Evolutionary conservation across 2,329 filamentous ascomycete species (phyloP).

Genomic region (Alternaria gaisen): DNA sequence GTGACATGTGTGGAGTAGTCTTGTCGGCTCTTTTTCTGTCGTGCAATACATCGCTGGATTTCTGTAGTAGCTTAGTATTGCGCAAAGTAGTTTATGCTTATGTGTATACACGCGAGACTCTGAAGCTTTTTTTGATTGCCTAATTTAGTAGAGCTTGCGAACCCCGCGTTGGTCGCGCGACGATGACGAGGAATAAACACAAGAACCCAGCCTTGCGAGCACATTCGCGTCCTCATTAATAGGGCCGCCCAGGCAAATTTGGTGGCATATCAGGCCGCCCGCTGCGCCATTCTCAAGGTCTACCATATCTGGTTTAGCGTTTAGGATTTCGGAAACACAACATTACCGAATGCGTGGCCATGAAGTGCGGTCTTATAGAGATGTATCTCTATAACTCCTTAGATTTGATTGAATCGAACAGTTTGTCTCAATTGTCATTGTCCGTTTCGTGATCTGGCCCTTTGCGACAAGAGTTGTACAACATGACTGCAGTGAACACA

Average conservation of each 20-base stretch:
- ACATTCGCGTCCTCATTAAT: background rate
- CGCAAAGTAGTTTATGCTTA: background rate
- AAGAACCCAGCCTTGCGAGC: background rate
- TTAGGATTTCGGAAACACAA: background rate
- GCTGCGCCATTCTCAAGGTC: constrained; percentile 9
- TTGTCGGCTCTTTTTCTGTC: background rate
- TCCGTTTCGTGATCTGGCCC: background rate
- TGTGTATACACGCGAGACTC: background rate
- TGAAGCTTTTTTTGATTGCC: background rate
- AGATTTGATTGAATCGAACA: background rate
- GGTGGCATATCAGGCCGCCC: constrained; percentile 5
- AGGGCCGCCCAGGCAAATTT: background rate
- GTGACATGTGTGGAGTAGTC: too few species aligned
- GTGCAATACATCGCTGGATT: background rate
- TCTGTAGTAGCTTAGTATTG: background rate
- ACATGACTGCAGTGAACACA: background rate
- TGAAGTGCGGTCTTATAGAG: too few species aligned
- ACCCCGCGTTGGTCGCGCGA: background rate
- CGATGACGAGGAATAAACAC: background rate
- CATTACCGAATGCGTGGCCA: background rate
- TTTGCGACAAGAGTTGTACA: background rate
- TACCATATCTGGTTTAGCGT: constrained; percentile 9
- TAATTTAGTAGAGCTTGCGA: background rate
- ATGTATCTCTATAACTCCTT: background rate
- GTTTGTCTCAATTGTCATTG: background rate